A percentile compares a stretch with the other conserved stretches of the same genome.
These are phyloP conservation scores for Leonotis leonurus DNA, from an alignment of 257 asterid species.

Conservation along the genomic window DNA sequence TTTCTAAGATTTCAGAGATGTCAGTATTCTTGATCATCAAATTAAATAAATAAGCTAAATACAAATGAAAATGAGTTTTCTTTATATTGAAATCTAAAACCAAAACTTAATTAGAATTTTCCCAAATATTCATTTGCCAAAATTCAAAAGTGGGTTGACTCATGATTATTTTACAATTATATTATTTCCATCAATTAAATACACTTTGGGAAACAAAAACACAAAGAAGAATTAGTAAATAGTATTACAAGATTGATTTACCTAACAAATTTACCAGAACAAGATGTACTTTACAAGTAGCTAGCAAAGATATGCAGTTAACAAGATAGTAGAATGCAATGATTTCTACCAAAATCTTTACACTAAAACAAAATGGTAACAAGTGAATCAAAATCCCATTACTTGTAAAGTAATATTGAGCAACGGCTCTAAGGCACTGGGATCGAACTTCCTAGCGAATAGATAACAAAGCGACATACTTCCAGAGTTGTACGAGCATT, in stretches of 20 bases:
- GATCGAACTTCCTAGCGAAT: conserved; percentile 87
- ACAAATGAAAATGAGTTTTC: too few species aligned
- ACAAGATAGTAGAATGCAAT: neutral
- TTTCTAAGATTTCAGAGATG: too few species aligned
- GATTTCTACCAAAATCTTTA: conserved; percentile 4
- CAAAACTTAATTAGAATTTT: too few species aligned
- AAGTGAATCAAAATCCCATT: conserved; percentile 29
- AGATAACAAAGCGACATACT: conserved; percentile 49
- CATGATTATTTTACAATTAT: too few species aligned
- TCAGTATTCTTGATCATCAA: too few species aligned
- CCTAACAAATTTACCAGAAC: neutral
- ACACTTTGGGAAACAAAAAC: too few species aligned
- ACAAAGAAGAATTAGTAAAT: too few species aligned
- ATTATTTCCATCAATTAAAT: too few species aligned
- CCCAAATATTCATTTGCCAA: too few species aligned
- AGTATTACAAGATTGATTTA: neutral
- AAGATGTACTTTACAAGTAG: neutral
- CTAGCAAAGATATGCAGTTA: neutral
- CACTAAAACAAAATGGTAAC: neutral
- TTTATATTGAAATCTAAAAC: too few species aligned
- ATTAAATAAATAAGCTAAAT: too few species aligned
- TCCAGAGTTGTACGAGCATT: conserved; percentile 50
- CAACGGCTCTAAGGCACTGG: conserved; percentile 62
- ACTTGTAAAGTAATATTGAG: conserved; percentile 44
- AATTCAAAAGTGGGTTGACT: too few species aligned